Evolutionary conservation across 192 early-diverging fungal genomes (phyloP), one percentile per base, ranked within the genome.

Genomic region (Entomortierella lignicola): DNA sequence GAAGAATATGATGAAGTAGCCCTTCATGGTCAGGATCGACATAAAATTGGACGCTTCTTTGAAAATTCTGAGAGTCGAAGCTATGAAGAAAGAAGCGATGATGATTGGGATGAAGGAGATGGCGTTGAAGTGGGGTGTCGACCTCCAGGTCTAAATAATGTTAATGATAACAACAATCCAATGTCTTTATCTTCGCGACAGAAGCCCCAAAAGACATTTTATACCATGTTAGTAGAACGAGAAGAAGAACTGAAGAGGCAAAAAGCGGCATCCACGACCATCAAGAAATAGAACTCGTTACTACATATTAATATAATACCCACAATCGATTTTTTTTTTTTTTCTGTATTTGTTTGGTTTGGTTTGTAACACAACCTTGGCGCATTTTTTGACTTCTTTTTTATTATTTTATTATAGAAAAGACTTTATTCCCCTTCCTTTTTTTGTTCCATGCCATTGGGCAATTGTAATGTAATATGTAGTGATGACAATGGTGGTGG

Each of bases 21-120:
- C 5, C 61, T 77, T 13, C 60, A 61, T 48, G 73, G 73, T 13
- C 61, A 41, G 43, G 66, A 77, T 34, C 66, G 66, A 25, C 73
- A 77, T 61, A 69, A 77, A 61, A 77, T 77, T 34, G 73, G 73
- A 15, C 66, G 73, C 0, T 77, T 77, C 66, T 77, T 77, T 64
- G 73, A 77, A 8, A 55, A 52, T n/a, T 18, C 26, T 1, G 42
- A 32, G n/a, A 43, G 11, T 27, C 20, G 4, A 1, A 25, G 10
- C 2, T 20, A 11, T 15, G 57, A 60, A 29, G 66, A 69, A 27
- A 48, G 27, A n/a, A n/a, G n/a, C n/a, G n/a, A n/a, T 37, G 72
- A 77, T n/a, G 73, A 77, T 37, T 77, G 65, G 65, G 66, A 68
- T n/a, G 73, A 77, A 34, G 66, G 73, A 0, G 73, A 77, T 5